phyloP scores from a whole-genome alignment of 208 protist species.

The Leishmania guyanensis region DNA sequence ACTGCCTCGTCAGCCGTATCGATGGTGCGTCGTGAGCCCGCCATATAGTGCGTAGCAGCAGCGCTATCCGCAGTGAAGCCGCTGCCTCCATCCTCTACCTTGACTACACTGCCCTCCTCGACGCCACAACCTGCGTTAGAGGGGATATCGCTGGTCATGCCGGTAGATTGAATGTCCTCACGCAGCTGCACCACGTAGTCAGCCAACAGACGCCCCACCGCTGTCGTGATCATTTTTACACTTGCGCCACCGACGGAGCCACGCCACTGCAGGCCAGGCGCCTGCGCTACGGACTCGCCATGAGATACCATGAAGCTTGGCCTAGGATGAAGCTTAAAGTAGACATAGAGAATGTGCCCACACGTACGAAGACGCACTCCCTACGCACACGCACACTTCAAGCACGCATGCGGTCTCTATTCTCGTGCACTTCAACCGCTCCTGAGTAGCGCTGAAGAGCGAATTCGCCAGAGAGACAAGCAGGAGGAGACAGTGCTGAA shows the following conservation, averaged over 20 bases:
- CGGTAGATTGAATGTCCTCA: constrained; percentile 34
- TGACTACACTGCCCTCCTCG: not conserved
- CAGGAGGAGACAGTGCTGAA: too few relatives aligned
- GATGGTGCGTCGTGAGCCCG: not conserved
- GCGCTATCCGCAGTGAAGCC: not conserved
- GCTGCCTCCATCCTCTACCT: constrained; percentile 1
- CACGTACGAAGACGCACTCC: not conserved
- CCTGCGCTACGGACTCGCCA: not conserved
- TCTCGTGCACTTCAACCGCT: not conserved
- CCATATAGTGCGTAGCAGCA: not conserved
- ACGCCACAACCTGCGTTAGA: not conserved
- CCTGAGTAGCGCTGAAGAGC: not conserved
- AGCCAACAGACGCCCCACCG: constrained; percentile 37
- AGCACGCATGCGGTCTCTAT: not conserved
- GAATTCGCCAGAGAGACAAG: not conserved
- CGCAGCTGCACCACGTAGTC: constrained; percentile 57
- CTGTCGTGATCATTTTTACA: constrained; percentile 1
- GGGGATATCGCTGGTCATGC: not conserved
- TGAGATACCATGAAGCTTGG: constrained; percentile 6
- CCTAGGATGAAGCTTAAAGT: not conserved
- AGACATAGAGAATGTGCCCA: not conserved
- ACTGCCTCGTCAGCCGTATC: constrained; percentile 10
- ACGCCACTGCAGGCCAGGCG: not conserved
- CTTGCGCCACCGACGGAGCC: not conserved
- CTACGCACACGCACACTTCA: not conserved